These are phyloP conservation scores for Podospora bellae-mahoneyi DNA, from an alignment of 495 filamentous ascomycete genomes.

Conservation along the genomic window DNA sequence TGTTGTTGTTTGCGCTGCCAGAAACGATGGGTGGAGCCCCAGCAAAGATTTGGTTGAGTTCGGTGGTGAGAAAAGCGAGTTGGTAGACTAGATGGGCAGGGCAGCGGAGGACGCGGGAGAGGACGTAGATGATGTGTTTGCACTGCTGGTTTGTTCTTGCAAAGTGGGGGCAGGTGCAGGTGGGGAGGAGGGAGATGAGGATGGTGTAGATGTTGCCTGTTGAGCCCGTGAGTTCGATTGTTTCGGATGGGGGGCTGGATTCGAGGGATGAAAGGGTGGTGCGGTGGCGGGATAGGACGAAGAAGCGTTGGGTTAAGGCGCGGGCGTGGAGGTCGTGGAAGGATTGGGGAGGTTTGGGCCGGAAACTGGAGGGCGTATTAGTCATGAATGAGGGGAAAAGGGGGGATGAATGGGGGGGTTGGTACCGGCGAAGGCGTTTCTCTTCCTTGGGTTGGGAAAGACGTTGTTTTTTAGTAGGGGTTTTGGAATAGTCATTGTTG, in stretches of 20 bases:
- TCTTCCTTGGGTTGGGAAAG: slow-evolving; percentile 4
- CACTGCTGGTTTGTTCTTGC: slow-evolving; percentile 60
- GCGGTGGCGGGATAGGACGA: slow-evolving; percentile 37
- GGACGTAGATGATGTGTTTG: slow-evolving; percentile 58
- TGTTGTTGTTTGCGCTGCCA: slow-evolving; percentile 23
- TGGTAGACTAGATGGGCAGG: slow-evolving; percentile 66
- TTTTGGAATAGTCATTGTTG: background rate
- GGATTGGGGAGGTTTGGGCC: slow-evolving; percentile 31
- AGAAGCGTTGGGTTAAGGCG: slow-evolving; percentile 44
- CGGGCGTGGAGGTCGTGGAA: slow-evolving; percentile 40
- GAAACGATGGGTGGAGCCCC: slow-evolving; percentile 42
- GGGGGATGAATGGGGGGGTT: slow-evolving; percentile 32
- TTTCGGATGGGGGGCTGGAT: slow-evolving; percentile 25
- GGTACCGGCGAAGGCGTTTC: slow-evolving; percentile 27
- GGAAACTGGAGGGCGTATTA: slow-evolving; percentile 30
- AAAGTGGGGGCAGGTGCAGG: slow-evolving; percentile 66
- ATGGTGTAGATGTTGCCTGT: slow-evolving; percentile 73
- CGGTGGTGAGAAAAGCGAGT: slow-evolving; percentile 63
- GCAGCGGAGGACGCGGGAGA: slow-evolving; percentile 63
- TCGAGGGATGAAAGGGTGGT: slow-evolving; percentile 32
- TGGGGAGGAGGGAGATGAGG: slow-evolving; percentile 49
- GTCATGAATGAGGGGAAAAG: slow-evolving; percentile 31
- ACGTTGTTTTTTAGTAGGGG: background rate
- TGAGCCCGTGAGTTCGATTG: slow-evolving; percentile 66
- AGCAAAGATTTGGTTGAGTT: slow-evolving; percentile 61